phyloP scores from a whole-genome alignment of 2,329 filamentous ascomycete genomes.

The Colletotrichum sojae region DNA sequence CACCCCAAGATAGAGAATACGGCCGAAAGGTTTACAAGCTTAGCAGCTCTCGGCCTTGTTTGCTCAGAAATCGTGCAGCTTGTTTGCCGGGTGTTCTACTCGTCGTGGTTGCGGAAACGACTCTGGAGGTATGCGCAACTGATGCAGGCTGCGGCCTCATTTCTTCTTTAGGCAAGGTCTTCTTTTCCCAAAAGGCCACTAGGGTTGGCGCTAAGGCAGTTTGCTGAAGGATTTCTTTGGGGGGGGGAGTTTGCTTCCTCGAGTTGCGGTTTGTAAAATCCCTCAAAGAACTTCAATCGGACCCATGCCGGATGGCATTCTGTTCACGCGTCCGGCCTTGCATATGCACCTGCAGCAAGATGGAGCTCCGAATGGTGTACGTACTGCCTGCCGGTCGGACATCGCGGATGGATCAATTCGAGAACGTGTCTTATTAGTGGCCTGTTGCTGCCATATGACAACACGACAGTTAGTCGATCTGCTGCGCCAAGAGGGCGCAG shows the following conservation, averaged over 20 bases:
- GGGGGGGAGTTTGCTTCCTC: background rate
- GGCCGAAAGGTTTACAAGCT: too few relatives aligned
- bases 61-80: too few relatives aligned
- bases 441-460: too few relatives aligned
- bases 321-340: background rate
- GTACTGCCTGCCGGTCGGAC: too few relatives aligned
- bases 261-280: conserved; percentile 16
- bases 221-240: background rate
- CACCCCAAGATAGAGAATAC: too few relatives aligned
- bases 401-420: too few relatives aligned
- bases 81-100: background rate
- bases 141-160: conserved; percentile 5
- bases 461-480: too few relatives aligned
- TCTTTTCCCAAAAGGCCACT: background rate
- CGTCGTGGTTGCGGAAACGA: conserved; percentile 6
- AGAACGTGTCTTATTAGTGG: too few relatives aligned
- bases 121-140: background rate
- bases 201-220: conserved; percentile 11
- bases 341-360: background rate
- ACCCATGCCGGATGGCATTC: conserved; percentile 14
- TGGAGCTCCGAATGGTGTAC: background rate
- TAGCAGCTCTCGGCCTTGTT: too few relatives aligned
- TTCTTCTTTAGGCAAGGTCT: conserved; percentile 12
- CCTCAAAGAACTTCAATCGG: conserved; percentile 10
- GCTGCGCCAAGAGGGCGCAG: too few relatives aligned